phyloP scores from a whole-genome alignment of 352 stramenopile genomes.

The Peronospora tabacina region DNA sequence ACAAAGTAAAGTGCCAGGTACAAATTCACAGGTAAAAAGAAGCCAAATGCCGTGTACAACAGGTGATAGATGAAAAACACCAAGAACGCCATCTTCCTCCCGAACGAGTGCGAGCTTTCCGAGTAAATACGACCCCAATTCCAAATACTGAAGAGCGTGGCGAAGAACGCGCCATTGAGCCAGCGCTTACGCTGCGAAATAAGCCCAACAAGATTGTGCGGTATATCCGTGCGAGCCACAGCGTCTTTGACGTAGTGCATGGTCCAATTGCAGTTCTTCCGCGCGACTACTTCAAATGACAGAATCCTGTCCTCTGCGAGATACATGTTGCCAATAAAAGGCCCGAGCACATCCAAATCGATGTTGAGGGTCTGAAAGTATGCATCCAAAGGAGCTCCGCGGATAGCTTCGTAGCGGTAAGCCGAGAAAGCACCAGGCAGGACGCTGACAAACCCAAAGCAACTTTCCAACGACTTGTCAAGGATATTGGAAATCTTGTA shows the following conservation, averaged over 20 bases:
- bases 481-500: slow-evolving; percentile 88
- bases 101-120: slow-evolving; percentile 66
- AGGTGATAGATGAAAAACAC: slow-evolving; percentile 80
- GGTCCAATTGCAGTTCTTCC: slow-evolving; percentile 79
- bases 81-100: slow-evolving; percentile 57
- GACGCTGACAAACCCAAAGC: slow-evolving; percentile 85
- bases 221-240: slow-evolving; percentile 76
- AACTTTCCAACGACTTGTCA: slow-evolving; percentile 81
- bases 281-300: slow-evolving; percentile 77
- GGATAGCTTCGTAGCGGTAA: slow-evolving; percentile 80
- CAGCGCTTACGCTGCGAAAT: slow-evolving; percentile 82
- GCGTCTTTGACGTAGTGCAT: slow-evolving; percentile 86
- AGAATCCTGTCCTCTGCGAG: slow-evolving; percentile 82
- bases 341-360: slow-evolving; percentile 65
- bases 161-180: slow-evolving; percentile 84
- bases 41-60: slow-evolving; percentile 56
- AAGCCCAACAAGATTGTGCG: slow-evolving; percentile 70
- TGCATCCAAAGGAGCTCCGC: slow-evolving; percentile 59
- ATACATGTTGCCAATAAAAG: slow-evolving; percentile 86
- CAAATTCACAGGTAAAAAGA: slow-evolving; percentile 73
- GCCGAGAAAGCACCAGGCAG: slow-evolving; percentile 78
- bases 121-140: slow-evolving; percentile 81
- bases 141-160: slow-evolving; percentile 83
- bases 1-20: slow-evolving; percentile 84
- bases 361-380: slow-evolving; percentile 86